A percentile compares a stretch with the other conserved stretches of the same genome.
These are phyloP conservation scores for Trichophyton mentagrophytes DNA, from an alignment of 2,329 filamentous ascomycete genomes.

Conservation along the genomic window DNA sequence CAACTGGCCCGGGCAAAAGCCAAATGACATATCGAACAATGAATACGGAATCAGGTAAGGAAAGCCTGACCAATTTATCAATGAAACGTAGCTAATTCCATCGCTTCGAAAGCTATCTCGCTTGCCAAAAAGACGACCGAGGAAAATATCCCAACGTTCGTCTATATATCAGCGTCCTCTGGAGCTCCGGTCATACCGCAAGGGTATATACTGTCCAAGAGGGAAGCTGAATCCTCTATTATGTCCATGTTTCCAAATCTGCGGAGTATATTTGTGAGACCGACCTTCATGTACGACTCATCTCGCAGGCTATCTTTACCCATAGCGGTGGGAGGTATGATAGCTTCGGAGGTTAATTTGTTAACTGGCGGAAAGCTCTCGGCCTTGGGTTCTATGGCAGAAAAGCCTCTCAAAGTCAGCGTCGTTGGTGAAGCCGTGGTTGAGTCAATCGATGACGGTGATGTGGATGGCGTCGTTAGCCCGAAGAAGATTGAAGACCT, in stretches of 20 bases:
- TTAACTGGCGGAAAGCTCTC: slow-evolving; percentile 64
- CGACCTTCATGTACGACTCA: slow-evolving; percentile 80
- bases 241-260: slow-evolving; percentile 58
- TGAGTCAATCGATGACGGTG: slow-evolving; percentile 66
- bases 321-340: slow-evolving; percentile 63
- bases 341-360: slow-evolving; percentile 64
- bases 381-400: slow-evolving; percentile 68
- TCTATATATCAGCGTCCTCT: slow-evolving; percentile 77
- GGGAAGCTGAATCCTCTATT: slow-evolving; percentile 74
- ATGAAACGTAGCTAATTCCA: neutral
- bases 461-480: slow-evolving; percentile 62
- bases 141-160: slow-evolving; percentile 56
- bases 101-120: slow-evolving; percentile 52
- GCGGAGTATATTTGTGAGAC: slow-evolving; percentile 68
- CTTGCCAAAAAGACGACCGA: slow-evolving; percentile 63
- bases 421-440: slow-evolving; percentile 79
- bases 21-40: slow-evolving; percentile 93
- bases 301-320: slow-evolving; percentile 72
- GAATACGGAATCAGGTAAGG: slow-evolving; percentile 66
- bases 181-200: slow-evolving; percentile 73
- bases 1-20: neutral
- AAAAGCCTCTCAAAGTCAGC: slow-evolving; percentile 80
- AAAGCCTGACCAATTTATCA: neutral
- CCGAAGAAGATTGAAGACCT: slow-evolving; percentile 67
- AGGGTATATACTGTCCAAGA: slow-evolving; percentile 82